Conservation (phyloP, 768 basidiomycete genomes). For the Phanerochaete carnosa region DNA sequence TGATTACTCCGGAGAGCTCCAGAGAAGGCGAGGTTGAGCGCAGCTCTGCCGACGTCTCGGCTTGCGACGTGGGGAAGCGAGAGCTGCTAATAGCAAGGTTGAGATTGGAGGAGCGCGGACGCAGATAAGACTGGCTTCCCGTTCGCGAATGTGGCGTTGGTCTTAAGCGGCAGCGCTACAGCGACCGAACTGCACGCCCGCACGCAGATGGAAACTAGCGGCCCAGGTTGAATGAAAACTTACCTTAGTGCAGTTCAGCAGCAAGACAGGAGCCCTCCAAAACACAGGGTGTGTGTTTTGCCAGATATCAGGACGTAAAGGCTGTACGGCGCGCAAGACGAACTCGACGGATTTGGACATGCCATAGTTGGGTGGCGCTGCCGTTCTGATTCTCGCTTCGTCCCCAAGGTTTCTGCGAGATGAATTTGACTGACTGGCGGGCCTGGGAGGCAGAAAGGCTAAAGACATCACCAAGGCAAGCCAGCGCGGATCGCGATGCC, state of each 20-base stretch:
- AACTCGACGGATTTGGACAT: slow-evolving; percentile 2
- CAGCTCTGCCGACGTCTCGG: not conserved
- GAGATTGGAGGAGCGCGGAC: not conserved
- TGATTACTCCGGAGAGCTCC: not conserved
- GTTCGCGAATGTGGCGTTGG: not conserved
- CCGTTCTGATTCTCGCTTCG: not conserved
- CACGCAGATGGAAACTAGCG: not conserved
- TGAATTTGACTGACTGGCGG: not conserved
- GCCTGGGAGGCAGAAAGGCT: not conserved
- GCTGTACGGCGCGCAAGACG: not conserved
- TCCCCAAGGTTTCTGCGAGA: not conserved
- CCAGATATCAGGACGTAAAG: not conserved
- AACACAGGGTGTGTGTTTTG: not conserved
- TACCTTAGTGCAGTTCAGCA: not conserved
- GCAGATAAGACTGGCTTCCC: not conserved
- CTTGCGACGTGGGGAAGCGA: not conserved
- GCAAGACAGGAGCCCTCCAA: not conserved
- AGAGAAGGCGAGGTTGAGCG: not conserved
- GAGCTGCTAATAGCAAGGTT: not conserved
- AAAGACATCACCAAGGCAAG: not conserved
- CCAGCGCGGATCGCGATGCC: not conserved
- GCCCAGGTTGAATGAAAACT: not conserved
- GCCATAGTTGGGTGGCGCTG: not conserved
- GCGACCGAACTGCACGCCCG: not conserved
- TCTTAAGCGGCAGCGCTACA: not conserved